Conservation (phyloP, 768 basidiomycete species). For the Cystobasidium ongulense region DNA sequence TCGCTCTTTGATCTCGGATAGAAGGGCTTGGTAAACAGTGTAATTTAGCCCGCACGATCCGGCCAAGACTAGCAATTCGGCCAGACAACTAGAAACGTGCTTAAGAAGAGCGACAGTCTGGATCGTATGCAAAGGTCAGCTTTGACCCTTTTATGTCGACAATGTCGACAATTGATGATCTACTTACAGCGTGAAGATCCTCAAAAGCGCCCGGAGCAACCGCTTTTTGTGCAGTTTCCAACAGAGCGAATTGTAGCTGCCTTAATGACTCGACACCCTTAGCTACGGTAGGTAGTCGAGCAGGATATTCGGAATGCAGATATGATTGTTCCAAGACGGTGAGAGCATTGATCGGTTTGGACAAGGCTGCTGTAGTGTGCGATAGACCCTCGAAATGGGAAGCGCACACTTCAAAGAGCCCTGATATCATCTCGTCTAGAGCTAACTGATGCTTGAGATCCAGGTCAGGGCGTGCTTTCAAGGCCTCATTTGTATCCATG, state of each 20-base stretch:
- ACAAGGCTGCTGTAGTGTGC: background rate
- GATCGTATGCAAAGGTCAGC: background rate
- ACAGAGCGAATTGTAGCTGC: conserved; percentile 38
- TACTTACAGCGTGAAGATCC: background rate
- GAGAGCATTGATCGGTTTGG: background rate
- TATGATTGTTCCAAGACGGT: background rate
- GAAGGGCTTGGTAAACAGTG: conserved; percentile 58
- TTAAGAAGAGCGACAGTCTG: background rate
- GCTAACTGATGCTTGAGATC: conserved; percentile 5
- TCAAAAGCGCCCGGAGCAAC: background rate
- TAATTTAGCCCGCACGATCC: conserved; percentile 49
- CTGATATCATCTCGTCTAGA: background rate
- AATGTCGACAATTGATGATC: too few relatives aligned
- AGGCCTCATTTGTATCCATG: background rate
- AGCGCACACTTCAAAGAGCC: background rate
- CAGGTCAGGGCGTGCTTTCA: background rate
- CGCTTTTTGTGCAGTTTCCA: background rate
- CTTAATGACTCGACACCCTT: conserved; percentile 38
- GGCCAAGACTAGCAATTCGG: conserved; percentile 40
- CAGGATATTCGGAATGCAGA: background rate
- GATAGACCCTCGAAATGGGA: background rate
- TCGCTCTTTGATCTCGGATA: conserved; percentile 52
- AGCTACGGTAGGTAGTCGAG: background rate
- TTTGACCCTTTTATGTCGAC: background rate
- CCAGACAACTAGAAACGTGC: background rate